Evolutionary conservation across 2,329 filamentous ascomycete genomes (phyloP), one percentile per base, ranked within the genome.

Genomic region (Sarocladium brachiariae): DNA sequence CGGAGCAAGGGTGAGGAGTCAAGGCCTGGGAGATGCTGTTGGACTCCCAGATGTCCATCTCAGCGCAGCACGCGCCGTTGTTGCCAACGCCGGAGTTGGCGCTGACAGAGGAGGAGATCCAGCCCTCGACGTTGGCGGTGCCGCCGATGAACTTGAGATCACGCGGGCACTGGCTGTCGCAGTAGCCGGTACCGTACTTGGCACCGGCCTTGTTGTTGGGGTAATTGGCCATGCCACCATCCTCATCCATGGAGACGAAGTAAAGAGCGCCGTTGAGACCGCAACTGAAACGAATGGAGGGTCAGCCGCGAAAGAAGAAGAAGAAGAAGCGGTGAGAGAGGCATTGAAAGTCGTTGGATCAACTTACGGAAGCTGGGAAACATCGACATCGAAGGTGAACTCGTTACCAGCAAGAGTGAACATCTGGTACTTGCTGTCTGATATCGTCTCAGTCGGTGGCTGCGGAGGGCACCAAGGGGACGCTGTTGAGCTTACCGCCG

Each of bases 181-280:
- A 78, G 65, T 76, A 75, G 33, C 77, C 77, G 25, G 76, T 79
- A 56, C 77, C 77, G 60, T 77, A 80, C 61, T 75, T 73, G 57
- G 76, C 76, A 45, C 68, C 68, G 19, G 67, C 69, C 51, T 65
- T 63, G 62, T 70, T 79, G 63, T 66, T 68, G 21, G 66, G 50
- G 56, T 72, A 72, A 57, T 69, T 70, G 59, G 63, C 58, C 58
- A 69, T 63, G 49, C 76, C 77, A 55, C 76, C 76, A 51, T 78
- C 73, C 25, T 68, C 65, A 19, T 77, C 72, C 78, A 81, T 81
- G 54, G 73, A 66, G 18, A 76, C 70, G 46, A 80, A 74, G 66
- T 84, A 84, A 30, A 86, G 64, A 24, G 82, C 82, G 50, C 80
- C 80, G 65, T 87, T 86, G 53, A 86, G 64, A 50, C 84, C 83